Evolutionary conservation across 2,329 filamentous ascomycete genomes (phyloP).

Genomic region (Colletotrichum sp.): DNA sequence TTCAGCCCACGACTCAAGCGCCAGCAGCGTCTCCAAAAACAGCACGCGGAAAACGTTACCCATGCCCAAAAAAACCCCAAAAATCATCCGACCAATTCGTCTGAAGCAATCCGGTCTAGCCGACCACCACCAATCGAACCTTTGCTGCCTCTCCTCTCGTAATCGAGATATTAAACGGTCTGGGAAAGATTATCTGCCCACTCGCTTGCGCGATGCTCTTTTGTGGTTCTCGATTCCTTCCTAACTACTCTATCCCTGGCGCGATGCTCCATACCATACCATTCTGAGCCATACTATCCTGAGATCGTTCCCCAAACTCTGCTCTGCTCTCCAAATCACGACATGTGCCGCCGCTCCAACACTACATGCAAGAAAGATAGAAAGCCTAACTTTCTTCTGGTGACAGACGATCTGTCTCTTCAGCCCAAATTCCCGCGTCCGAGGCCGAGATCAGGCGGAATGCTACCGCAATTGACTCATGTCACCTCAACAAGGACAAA

Average conservation of each 20-base stretch:
- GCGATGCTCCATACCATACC: neutral
- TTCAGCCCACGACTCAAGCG: neutral
- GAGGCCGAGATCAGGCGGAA: neutral
- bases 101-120: neutral
- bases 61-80: neutral
- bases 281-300: neutral
- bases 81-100: slow-evolving; percentile 1
- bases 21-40: neutral
- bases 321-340: neutral
- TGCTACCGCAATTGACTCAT: neutral
- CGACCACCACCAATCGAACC: neutral
- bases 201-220: neutral
- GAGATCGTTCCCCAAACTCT: neutral
- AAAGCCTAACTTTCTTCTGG: neutral
- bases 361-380: neutral
- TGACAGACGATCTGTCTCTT: neutral
- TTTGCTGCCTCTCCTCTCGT: neutral
- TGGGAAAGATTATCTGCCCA: neutral
- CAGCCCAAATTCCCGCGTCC: neutral
- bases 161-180: neutral
- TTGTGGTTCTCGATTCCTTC: too few relatives aligned
- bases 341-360: neutral
- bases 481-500: neutral
- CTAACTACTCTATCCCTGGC: too few relatives aligned
- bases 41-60: neutral